A percentile compares a stretch with the other conserved stretches of the same genome.
Conservation (phyloP, 148 eudicot species). For the Chenopodium album region DNA sequence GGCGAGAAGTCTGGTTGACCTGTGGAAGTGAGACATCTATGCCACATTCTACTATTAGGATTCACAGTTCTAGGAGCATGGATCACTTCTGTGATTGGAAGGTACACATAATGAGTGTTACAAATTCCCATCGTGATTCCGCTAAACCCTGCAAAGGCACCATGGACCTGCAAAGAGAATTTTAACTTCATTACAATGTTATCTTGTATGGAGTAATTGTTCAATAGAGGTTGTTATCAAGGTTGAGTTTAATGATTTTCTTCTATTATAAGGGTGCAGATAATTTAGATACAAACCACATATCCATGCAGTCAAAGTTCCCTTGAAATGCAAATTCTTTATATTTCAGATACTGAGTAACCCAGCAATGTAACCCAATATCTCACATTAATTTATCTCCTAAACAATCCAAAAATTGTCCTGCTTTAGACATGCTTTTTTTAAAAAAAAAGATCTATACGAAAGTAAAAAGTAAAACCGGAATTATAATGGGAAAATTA, state of each 20-base stretch:
- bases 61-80: constrained; percentile 41
- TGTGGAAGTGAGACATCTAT: constrained; percentile 52
- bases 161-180: constrained; percentile 41
- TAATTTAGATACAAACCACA: no score
- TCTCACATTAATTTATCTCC: background rate
- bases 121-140: constrained; percentile 55
- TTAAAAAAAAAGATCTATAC: no score
- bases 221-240: no score
- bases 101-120: constrained; percentile 47
- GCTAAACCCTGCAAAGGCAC: constrained; percentile 55
- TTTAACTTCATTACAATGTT: background rate
- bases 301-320: no score
- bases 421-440: background rate
- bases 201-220: background rate
- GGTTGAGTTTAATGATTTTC: background rate
- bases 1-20: constrained; percentile 59
- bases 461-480: background rate
- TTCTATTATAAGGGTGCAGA: background rate
- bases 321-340: background rate
- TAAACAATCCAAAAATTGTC: background rate
- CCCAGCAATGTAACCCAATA: background rate
- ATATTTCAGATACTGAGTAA: background rate
- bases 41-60: constrained; percentile 55
- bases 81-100: constrained; percentile 52
- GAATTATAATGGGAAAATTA: background rate